Base-by-base conservation (phyloP, 768 basidiomycete genomes). In the Rhizopogon rudus region DNA sequence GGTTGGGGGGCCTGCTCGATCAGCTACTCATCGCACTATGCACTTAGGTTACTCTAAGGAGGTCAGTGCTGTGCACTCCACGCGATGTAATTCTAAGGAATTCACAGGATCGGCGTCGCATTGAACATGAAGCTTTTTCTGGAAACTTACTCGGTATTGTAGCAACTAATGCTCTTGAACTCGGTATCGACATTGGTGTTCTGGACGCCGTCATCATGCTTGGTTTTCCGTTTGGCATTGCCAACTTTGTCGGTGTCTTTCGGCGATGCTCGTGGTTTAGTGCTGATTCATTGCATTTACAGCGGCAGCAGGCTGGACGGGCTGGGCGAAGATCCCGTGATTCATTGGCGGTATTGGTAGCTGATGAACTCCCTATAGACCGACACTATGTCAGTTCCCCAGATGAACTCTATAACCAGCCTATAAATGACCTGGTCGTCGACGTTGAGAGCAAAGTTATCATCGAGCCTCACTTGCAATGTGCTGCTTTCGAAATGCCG, bases 131-230 rank as follows among this genome's bases (percentile, higher is more conserved):
- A 63, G 93, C 93, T 5, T 96, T 96, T 64, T 83, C 85, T 1
- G 91, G 92, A 2, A 78, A 82, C 58, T 75, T 95, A 9, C 80
- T 96, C 0, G 93, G 93, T 12, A 87, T 95, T 44, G 79, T 96
- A 35, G 89, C 92, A 0, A 96, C 93, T 0, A 95, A 93, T 62
- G 93, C 93, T 0, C 78, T 95, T 12, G 93, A 96, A 68, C 81
- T 95, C 6, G 92, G 92, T 13, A 87, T 93, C n/a, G 91, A 94
- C 62, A 93, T 94, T 37, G 92, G 91, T 14, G 81, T 79, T n/a
- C 68, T 94, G 51, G 93, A 95, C 64, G 90, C 88, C 6, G 93
- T 95, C 41, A 82, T 96, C 53, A 90, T 93, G 81, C 80, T 93
- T 29, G 91, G 91, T 1, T 93, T 95, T 66, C 93, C 93, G 0